Evolutionary conservation across 805 yeast genomes (phyloP), one percentile per base, ranked within the genome.

Genomic region (Candida cerambycidarum): DNA sequence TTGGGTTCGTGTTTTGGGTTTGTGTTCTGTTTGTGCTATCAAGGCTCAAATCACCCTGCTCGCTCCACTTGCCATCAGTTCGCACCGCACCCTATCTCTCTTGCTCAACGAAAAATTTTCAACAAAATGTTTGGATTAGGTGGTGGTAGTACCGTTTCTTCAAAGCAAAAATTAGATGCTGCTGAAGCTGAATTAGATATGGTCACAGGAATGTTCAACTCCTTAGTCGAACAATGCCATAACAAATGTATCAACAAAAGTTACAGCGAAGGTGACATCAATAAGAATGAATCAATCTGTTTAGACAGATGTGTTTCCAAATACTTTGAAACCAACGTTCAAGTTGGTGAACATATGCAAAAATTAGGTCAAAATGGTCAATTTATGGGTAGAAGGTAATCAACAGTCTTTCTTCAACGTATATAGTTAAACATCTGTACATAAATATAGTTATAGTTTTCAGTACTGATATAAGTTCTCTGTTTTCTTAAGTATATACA

Each of bases 171-270:
- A 64, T 74, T 86, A 48, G 76, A 77, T 58, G 96, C 96, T 53
- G 99, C 99, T 40, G 98, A 92, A 71, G 87, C 96, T 44, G 99
- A 92, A 68, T 78, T 92, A 53, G 99, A 92, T 65, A 85, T 93
- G 82, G 96, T 92, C 55, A 90, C 97, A 30, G 96, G 93, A 55
- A 89, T 92, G 97, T 92, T 92, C 80, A 92, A 92, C 79, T 78
- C 83, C 58, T 74, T 90, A 57, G 95, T 89, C 17, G 90, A 84
- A 57, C 84, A 88, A 54, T 90, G 98, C 64, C 93, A 90, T 67
- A 65, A 71, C 54, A 90, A 90, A 71, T 90, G 98, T 72, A 85
- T 89, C 61, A 75, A 57, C 59, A 72, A 70, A 50, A 56, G 70
- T 40, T 90, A 89, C 70, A 55, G 65, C 40, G 90, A 87, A 41